phyloP scores from a whole-genome alignment of 2,329 filamentous ascomycete genomes.

The Apiospora malaysiana region DNA sequence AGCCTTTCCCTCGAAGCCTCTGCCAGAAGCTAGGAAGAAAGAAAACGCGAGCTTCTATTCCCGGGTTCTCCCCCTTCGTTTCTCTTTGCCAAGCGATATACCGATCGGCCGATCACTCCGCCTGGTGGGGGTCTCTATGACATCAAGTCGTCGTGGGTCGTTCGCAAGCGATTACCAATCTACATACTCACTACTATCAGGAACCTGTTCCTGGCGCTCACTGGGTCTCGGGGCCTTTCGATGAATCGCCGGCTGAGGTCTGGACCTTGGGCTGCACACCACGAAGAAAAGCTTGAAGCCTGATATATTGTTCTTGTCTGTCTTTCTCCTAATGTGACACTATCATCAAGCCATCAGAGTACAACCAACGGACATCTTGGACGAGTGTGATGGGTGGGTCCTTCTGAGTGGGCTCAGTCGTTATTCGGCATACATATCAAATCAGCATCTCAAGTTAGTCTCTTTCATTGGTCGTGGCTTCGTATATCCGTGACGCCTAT shows the following conservation, averaged over 20 bases:
- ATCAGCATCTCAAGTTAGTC: neutral
- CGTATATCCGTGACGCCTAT: neutral
- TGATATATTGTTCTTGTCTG: no score
- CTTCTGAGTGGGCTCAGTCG: neutral
- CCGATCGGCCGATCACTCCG: neutral
- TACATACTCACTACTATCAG: neutral
- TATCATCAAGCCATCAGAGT: neutral
- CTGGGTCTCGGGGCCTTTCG: neutral
- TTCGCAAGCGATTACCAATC: constrained; percentile 11
- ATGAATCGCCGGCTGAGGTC: neutral
- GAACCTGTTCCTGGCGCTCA: neutral
- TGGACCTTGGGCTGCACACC: no score
- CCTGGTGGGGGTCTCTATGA: neutral
- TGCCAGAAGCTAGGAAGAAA: neutral
- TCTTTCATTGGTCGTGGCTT: neutral
- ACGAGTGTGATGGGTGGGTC: neutral
- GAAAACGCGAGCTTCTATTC: neutral
- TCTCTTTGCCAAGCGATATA: neutral
- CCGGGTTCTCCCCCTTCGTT: neutral
- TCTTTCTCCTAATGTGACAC: neutral
- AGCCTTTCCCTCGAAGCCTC: no score
- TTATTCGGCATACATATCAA: neutral
- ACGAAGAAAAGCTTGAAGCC: no score
- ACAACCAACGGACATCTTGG: no score
- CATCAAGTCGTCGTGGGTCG: neutral